Evolutionary conservation across 345 rosid genomes (phyloP).

Genomic region (Ceriops tagal): DNA sequence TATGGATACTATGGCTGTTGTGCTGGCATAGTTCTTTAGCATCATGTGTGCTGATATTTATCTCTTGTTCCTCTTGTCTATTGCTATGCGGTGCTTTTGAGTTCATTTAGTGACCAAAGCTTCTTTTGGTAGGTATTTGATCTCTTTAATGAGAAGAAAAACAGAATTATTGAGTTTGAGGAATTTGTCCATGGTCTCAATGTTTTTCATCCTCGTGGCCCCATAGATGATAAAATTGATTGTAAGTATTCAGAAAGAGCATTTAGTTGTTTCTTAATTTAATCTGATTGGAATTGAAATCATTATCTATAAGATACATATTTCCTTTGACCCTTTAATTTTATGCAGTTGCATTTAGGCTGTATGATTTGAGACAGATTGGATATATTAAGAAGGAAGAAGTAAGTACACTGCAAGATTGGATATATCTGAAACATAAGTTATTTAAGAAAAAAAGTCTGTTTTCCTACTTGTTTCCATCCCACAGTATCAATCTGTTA

Average conservation of each 20-base stretch:
- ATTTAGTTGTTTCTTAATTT: no score
- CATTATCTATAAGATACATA: conserved; percentile 3
- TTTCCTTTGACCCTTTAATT: not conserved
- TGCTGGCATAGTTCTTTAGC: no score
- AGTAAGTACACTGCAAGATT: conserved; percentile 33
- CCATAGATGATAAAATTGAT: conserved; percentile 67
- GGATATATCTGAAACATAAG: no score
- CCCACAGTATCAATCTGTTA: no score
- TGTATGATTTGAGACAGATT: conserved; percentile 81
- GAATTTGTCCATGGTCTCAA: conserved; percentile 72
- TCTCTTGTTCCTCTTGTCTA: not conserved
- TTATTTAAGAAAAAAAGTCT: no score
- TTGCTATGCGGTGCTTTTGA: no score
- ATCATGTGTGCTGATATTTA: no score
- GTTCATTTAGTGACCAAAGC: no score
- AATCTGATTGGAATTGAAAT: no score
- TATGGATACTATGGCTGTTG: no score
- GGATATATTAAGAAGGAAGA: conserved; percentile 84
- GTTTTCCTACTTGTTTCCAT: no score
- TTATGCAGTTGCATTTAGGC: conserved; percentile 73
- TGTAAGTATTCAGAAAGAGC: conserved; percentile 43
- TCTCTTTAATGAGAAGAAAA: conserved; percentile 82
- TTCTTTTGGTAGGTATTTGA: conserved; percentile 50
- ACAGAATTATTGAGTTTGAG: conserved; percentile 85
- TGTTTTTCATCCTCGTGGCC: conserved; percentile 75